phyloP scores from a whole-genome alignment of 2,329 filamentous ascomycete species.

The Exophiala lecanii-corni region DNA sequence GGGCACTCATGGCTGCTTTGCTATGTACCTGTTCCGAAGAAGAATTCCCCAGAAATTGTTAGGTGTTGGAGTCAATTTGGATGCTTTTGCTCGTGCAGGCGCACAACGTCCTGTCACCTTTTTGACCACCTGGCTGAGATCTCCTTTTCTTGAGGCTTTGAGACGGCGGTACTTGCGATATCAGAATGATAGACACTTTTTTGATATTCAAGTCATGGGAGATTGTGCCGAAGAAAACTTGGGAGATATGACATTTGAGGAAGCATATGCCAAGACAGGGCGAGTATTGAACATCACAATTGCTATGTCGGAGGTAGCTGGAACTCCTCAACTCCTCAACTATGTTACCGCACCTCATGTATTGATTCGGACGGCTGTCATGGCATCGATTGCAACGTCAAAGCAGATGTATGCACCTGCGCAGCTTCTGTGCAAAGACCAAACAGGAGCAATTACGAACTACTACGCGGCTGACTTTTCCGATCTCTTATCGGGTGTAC shows the following conservation, averaged over 20 bases:
- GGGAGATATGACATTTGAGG: slow-evolving; percentile 89
- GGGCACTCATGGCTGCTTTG: slow-evolving; percentile 78
- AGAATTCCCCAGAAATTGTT: slow-evolving; percentile 65
- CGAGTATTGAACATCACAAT: slow-evolving; percentile 92
- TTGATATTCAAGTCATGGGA: slow-evolving; percentile 76
- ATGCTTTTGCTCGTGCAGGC: slow-evolving; percentile 63
- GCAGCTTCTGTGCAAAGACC: slow-evolving; percentile 74
- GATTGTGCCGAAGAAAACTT: slow-evolving; percentile 75
- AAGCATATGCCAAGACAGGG: slow-evolving; percentile 90
- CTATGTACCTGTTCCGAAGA: slow-evolving; percentile 73
- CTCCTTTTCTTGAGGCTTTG: slow-evolving; percentile 72
- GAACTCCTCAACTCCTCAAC: slow-evolving; percentile 79
- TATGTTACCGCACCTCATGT: slow-evolving; percentile 93
- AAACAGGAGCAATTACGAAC: slow-evolving; percentile 58
- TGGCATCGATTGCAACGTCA: slow-evolving; percentile 85
- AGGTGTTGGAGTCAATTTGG: slow-evolving; percentile 68
- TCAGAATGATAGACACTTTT: slow-evolving; percentile 61
- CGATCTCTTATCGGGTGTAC: slow-evolving; percentile 58
- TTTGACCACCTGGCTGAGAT: slow-evolving; percentile 34
- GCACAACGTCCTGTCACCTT: slow-evolving; percentile 39
- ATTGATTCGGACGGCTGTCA: slow-evolving; percentile 90
- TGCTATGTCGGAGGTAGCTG: slow-evolving; percentile 76
- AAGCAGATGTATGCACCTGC: slow-evolving; percentile 67
- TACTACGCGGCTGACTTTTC: slow-evolving; percentile 22
- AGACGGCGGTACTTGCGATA: slow-evolving; percentile 67